Evolutionary conservation across 2,329 filamentous ascomycete genomes (phyloP).

Genomic region (Pleoardoris graminearum): DNA sequence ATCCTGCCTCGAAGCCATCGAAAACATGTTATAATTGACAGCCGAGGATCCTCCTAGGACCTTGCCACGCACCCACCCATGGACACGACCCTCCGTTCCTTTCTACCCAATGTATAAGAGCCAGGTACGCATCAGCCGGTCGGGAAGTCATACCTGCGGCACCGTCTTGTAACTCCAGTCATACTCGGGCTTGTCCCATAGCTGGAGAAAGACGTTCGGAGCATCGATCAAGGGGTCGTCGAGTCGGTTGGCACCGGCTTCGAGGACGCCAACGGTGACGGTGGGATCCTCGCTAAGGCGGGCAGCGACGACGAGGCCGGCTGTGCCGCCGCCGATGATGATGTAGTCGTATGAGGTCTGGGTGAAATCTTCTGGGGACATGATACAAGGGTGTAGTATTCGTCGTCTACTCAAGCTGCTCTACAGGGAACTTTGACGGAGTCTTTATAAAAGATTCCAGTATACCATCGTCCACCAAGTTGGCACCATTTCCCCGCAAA

Average conservation of each 20-base stretch:
- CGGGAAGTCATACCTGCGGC: constrained; percentile 34
- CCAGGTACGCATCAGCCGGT: no score
- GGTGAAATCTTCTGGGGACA: not conserved
- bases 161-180: constrained; percentile 38
- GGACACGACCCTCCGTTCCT: constrained; percentile 23
- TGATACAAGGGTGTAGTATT: not conserved
- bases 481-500: no score
- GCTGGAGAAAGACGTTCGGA: constrained; percentile 29
- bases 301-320: constrained; percentile 18
- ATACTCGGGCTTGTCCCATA: constrained; percentile 34
- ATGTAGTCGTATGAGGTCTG: not conserved
- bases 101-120: no score
- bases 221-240: constrained; percentile 34
- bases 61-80: constrained; percentile 35
- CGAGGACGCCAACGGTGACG: constrained; percentile 24
- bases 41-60: constrained; percentile 46
- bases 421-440: no score
- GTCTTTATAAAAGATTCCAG: no score
- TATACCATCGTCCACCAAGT: no score
- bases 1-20: constrained; percentile 33
- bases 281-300: constrained; percentile 14
- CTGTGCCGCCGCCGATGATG: constrained; percentile 14
- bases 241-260: constrained; percentile 30
- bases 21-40: constrained; percentile 42
- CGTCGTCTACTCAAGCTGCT: no score